Conservation (phyloP, 164 flowering plant species). For the Kingdonia uniflora region DNA sequence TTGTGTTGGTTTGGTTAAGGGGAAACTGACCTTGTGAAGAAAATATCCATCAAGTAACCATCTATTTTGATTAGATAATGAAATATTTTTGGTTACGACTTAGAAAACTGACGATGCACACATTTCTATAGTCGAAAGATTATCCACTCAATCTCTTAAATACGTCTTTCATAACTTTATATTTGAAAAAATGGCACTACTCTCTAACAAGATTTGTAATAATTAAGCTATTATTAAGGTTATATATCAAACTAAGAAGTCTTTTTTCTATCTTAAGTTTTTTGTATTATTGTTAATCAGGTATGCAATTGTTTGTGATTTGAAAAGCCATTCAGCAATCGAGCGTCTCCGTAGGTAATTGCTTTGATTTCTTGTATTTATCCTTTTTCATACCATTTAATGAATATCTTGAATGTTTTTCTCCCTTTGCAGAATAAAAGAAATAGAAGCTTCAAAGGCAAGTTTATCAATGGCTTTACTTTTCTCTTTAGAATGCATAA, state of each 20-base stretch:
- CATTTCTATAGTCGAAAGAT: no score
- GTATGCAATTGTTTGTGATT: constrained; percentile 80
- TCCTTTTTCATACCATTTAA: background rate
- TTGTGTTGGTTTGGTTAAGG: no score
- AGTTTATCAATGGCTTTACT: constrained; percentile 14
- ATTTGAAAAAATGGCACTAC: no score
- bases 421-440: constrained; percentile 60
- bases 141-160: no score
- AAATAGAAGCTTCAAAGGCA: constrained; percentile 70
- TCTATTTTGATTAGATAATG: no score
- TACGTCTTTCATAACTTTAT: no score
- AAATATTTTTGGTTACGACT: background rate
- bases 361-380: constrained; percentile 1
- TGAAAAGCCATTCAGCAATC: constrained; percentile 56
- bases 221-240: no score
- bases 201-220: no score
- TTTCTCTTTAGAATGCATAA: constrained; percentile 2
- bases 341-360: constrained; percentile 84
- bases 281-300: constrained; percentile 31
- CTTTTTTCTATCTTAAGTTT: no score
- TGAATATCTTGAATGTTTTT: no score
- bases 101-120: background rate
- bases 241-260: no score
- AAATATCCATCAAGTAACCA: no score
- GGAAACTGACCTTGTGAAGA: background rate